Percentiles rank a stretch among this genome's conserved stretches.
Evolutionary conservation across 2,329 filamentous ascomycete species (phyloP).

Genomic region (Orbilia javanica): DNA sequence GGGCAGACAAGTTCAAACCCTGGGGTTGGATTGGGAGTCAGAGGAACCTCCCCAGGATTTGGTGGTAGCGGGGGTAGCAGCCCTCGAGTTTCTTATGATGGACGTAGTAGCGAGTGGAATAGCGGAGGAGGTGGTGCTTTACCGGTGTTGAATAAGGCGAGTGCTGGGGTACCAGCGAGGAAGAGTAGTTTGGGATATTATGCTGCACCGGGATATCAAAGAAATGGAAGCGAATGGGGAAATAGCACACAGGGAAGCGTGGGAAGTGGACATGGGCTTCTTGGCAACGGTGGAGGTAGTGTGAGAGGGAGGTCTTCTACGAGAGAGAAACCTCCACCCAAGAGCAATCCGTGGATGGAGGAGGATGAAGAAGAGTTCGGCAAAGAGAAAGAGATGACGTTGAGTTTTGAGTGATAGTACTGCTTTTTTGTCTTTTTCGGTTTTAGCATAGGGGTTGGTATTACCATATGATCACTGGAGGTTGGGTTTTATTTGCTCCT

Average conservation of each 20-base stretch:
- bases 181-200: constrained; percentile 55
- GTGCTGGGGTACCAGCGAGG: constrained; percentile 34
- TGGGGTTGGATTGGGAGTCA: constrained; percentile 23
- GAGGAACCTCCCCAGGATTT: constrained; percentile 30
- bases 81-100: constrained; percentile 47
- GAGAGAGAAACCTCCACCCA: constrained; percentile 43
- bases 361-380: constrained; percentile 77
- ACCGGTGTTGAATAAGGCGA: constrained; percentile 43
- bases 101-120: constrained; percentile 45
- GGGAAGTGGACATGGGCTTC: constrained; percentile 39
- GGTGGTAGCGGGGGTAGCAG: constrained; percentile 37
- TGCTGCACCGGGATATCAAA: constrained; percentile 38
- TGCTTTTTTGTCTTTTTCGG: neutral
- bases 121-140: constrained; percentile 34
- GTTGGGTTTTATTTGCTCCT: neutral
- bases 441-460: neutral
- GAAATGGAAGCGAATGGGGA: constrained; percentile 46
- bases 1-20: constrained; percentile 28
- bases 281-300: constrained; percentile 15
- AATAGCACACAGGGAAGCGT: constrained; percentile 45
- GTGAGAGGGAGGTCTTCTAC: constrained; percentile 11
- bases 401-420: constrained; percentile 79
- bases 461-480: neutral
- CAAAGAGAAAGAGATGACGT: constrained; percentile 79
- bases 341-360: constrained; percentile 78